Percentiles rank a stretch among this genome's conserved stretches.
phyloP scores from a whole-genome alignment of 106 monocot species.

The Platanthera guangdongensis region DNA sequence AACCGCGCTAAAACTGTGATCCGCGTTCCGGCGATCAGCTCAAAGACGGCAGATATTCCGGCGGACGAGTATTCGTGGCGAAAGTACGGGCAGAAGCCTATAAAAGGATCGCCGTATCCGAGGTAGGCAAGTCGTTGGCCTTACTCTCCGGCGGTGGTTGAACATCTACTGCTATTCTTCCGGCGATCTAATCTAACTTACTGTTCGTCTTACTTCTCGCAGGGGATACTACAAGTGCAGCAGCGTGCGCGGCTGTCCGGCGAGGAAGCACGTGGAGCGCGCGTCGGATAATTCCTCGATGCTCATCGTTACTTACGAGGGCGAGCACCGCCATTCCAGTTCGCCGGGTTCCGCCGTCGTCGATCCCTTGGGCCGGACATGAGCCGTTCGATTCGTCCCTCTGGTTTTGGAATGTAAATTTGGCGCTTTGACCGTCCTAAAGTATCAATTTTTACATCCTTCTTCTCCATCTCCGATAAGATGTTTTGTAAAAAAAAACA shows the following conservation, averaged over 20 bases:
- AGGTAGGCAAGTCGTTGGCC: slow-evolving; percentile 18
- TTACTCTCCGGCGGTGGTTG: background rate
- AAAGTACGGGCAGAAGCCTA: slow-evolving; percentile 82
- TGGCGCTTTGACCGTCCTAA: background rate
- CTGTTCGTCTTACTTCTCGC: background rate
- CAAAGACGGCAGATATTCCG: slow-evolving; percentile 63
- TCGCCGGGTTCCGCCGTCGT: background rate
- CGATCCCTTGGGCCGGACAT: background rate
- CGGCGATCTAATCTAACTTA: background rate
- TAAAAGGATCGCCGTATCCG: slow-evolving; percentile 81
- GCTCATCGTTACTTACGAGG: slow-evolving; percentile 82
- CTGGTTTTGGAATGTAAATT: background rate
- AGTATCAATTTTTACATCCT: too few relatives aligned
- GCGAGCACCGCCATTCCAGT: slow-evolving; percentile 52
- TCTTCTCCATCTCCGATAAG: too few relatives aligned
- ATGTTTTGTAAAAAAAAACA: too few relatives aligned
- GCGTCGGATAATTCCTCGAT: slow-evolving; percentile 66
- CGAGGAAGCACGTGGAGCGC: slow-evolving; percentile 81
- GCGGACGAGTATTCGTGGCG: slow-evolving; percentile 74
- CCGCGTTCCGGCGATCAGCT: slow-evolving; percentile 62
- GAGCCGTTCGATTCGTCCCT: background rate
- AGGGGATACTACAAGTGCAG: slow-evolving; percentile 91
- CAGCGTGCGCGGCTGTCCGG: slow-evolving; percentile 69
- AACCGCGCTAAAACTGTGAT: slow-evolving; percentile 43
- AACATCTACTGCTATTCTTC: background rate